Evolutionary conservation across 2,329 filamentous ascomycete species (phyloP).

Genomic region (Xylaria sp.): DNA sequence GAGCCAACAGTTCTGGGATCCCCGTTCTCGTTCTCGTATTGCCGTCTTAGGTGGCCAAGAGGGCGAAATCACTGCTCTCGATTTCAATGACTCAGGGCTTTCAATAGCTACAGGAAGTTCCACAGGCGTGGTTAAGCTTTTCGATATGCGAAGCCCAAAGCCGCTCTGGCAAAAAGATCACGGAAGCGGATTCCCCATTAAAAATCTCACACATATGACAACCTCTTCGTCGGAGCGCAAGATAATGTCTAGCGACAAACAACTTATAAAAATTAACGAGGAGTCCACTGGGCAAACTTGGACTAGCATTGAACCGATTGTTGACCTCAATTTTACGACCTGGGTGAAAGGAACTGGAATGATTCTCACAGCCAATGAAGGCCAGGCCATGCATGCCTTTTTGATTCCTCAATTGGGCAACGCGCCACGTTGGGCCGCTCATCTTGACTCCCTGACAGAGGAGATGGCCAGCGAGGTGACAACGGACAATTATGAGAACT

Average conservation of each 20-base stretch:
- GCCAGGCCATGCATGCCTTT: constrained; percentile 93
- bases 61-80: constrained; percentile 84
- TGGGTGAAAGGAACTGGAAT: constrained; percentile 95
- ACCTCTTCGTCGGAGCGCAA: constrained; percentile 83
- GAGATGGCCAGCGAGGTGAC: constrained; percentile 91
- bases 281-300: constrained; percentile 83
- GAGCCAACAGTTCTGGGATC: constrained; percentile 79
- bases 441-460: constrained; percentile 97
- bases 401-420: constrained; percentile 94
- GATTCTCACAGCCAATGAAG: constrained; percentile 91
- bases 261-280: constrained; percentile 98
- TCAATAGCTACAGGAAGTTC: constrained; percentile 90
- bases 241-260: constrained; percentile 90
- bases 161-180: constrained; percentile 93
- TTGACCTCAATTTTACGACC: constrained; percentile 93
- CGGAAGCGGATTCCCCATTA: constrained; percentile 92
- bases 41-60: constrained; percentile 77
- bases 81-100: constrained; percentile 86
- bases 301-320: constrained; percentile 94
- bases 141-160: constrained; percentile 88
- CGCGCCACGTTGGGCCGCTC: constrained; percentile 94
- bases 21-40: constrained; percentile 82
- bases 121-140: constrained; percentile 87
- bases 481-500: constrained; percentile 95
- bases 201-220: constrained; percentile 80